Evolutionary conservation across 2,329 filamentous ascomycete genomes (phyloP).

Genomic region (Lecanicillium sp.): DNA sequence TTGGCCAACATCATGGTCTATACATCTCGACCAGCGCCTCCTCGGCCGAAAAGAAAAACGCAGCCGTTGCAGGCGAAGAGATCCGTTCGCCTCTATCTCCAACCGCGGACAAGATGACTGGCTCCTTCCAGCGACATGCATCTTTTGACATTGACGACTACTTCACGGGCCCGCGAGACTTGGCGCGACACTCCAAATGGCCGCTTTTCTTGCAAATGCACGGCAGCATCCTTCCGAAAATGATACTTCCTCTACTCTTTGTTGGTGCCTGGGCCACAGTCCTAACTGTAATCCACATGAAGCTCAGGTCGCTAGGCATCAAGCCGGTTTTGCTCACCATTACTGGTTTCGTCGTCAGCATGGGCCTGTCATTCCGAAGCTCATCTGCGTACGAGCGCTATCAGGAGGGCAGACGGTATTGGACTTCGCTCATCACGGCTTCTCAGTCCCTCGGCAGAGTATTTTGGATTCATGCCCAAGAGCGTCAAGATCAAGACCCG

Average conservation of each 20-base stretch:
- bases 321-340: constrained; percentile 51
- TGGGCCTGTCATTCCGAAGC: constrained; percentile 70
- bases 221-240: constrained; percentile 65
- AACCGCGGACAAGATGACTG: no score
- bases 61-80: no score
- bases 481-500: constrained; percentile 35
- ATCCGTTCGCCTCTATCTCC: no score
- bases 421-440: constrained; percentile 54
- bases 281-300: constrained; percentile 42
- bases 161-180: constrained; percentile 60
- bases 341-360: constrained; percentile 73
- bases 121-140: constrained; percentile 23
- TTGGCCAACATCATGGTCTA: no score
- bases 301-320: constrained; percentile 27
- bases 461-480: constrained; percentile 76
- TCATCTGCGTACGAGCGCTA: constrained; percentile 72
- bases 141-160: constrained; percentile 51
- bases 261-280: constrained; percentile 61
- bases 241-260: constrained; percentile 61
- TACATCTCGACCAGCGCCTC: no score
- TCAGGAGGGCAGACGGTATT: constrained; percentile 55
- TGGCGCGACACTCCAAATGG: constrained; percentile 68
- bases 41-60: no score
- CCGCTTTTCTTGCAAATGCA: constrained; percentile 69
- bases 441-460: constrained; percentile 62